These are phyloP conservation scores for Plasmodium billcollinsi DNA, from an alignment of 169 alveolate genomes.

Conservation along the genomic window DNA sequence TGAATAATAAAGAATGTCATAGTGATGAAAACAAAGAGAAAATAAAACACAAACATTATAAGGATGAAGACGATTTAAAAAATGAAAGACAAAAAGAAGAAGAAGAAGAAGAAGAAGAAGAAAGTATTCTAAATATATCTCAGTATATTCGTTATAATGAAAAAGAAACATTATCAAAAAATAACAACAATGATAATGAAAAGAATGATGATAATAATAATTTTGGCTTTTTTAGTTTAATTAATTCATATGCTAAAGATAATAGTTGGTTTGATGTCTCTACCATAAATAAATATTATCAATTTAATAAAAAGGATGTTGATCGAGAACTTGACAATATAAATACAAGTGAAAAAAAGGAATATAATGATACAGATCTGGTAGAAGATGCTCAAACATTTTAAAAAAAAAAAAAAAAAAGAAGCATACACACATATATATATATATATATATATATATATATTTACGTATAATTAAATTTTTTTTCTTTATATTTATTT, in stretches of 20 bases:
- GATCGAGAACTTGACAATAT: slow-evolving; percentile 56
- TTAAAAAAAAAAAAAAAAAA: neutral
- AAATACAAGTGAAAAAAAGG: slow-evolving; percentile 5
- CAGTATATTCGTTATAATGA: slow-evolving; percentile 39
- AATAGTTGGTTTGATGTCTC: slow-evolving; percentile 76
- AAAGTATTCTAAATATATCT: slow-evolving; percentile 47
- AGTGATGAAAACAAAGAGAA: slow-evolving; percentile 30
- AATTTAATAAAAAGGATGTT: slow-evolving; percentile 26
- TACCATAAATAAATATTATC: slow-evolving; percentile 50
- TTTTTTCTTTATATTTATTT: neutral
- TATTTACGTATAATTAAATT: neutral
- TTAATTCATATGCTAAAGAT: slow-evolving; percentile 69
- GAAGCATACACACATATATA: neutral
- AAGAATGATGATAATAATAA: slow-evolving; percentile 16
- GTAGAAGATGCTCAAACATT: neutral
- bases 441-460: slow-evolving; percentile 1
- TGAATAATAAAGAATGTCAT: slow-evolving; percentile 23
- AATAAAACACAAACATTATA: neutral
- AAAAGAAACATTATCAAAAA: neutral
- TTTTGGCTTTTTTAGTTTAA: slow-evolving; percentile 30
- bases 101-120: slow-evolving; percentile 19
- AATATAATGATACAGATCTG: neutral
- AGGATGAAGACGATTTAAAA: slow-evolving; percentile 15
- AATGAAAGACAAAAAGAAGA: slow-evolving; percentile 7
- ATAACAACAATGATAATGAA: too few relatives aligned